phyloP scores from a whole-genome alignment of 2,329 filamentous ascomycete genomes.

The Cladosporium sp. region DNA sequence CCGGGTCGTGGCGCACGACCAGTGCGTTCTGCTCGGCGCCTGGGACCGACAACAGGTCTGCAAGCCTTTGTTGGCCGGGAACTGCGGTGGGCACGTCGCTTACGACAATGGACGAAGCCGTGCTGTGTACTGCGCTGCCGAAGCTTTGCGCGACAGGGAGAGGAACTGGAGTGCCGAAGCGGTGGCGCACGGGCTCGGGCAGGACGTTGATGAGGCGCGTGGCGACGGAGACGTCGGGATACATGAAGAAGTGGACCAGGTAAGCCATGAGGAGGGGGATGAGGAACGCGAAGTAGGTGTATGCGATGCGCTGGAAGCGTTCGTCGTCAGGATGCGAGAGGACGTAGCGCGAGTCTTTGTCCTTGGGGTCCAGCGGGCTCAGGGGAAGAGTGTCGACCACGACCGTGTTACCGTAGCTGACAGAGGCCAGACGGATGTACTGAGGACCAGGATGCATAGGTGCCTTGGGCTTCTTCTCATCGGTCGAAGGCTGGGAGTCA shows the following conservation, averaged over 20 bases:
- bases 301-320: slow-evolving; percentile 46
- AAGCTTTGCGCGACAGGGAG: slow-evolving; percentile 10
- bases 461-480: slow-evolving; percentile 14
- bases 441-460: slow-evolving; percentile 39
- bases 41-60: slow-evolving; percentile 18
- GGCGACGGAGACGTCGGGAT: slow-evolving; percentile 14
- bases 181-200: slow-evolving; percentile 42
- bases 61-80: slow-evolving; percentile 12
- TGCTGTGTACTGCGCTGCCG: slow-evolving; percentile 24
- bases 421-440: slow-evolving; percentile 71
- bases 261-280: slow-evolving; percentile 58
- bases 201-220: slow-evolving; percentile 47
- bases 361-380: slow-evolving; percentile 41
- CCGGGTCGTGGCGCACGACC: slow-evolving; percentile 31
- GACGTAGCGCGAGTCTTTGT: slow-evolving; percentile 57
- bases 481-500: slow-evolving; percentile 22
- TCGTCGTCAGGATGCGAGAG: slow-evolving; percentile 54
- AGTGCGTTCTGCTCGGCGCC: slow-evolving; percentile 31
- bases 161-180: slow-evolving; percentile 19
- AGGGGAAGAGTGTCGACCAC: slow-evolving; percentile 75
- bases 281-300: slow-evolving; percentile 54
- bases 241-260: slow-evolving; percentile 58
- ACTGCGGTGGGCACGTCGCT: slow-evolving; percentile 7
- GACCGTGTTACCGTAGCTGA: slow-evolving; percentile 72
- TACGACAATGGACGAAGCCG: slow-evolving; percentile 17